Base-by-base conservation (phyloP, 768 basidiomycete species). In the Ramaria rubella region DNA sequence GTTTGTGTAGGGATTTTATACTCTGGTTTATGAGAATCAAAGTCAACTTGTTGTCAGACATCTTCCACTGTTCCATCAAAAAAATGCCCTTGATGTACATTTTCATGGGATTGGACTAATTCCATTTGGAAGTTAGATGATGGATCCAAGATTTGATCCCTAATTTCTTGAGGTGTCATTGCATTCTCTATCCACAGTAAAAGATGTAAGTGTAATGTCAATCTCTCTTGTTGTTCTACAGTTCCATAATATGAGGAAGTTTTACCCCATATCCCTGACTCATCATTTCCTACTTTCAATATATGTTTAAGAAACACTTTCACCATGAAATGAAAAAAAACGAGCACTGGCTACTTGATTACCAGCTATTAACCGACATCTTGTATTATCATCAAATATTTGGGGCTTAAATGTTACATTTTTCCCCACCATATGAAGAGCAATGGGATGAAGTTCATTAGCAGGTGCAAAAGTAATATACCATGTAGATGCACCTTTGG, bases 381-480 rank as follows among this genome's bases (percentile, higher is more conserved):
- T 11, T 11, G 11, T n/a, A 38, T 11, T 11, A n/a, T 38, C 36
- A 38, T 11, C 11, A 11, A 14, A 43, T 40, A 29, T 23, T 17
- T 61, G 42, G 3, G 62, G 67, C 4, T 51, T 27, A 34, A 68
- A 72, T 0, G 36, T 58, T 24, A 59, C 50, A 9, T 68, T 52
- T 6, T 52, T 60, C 8, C 59, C 65, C 5, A 70, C 67, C 66
- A 60, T 72, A 53, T 73, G 73, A 5, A 75, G n/a, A 12, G 65
- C 67, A 4, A 75, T 57, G 0, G 71, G 72, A 59, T 71, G 65
- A 14, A 60, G 60, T 0, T 52, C 48, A 57, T 74, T 70, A 7
- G 60, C 65, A 6, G 66, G 70, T 0, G 72, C n/a, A n/a, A n/a
- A n/a, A n/a, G n/a, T n/a, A n/a, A n/a, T n/a, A n/a, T n/a, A n/a